These are phyloP conservation scores for Aspergillus fructus DNA, from an alignment of 2,329 filamentous ascomycete species.

Conservation along the genomic window DNA sequence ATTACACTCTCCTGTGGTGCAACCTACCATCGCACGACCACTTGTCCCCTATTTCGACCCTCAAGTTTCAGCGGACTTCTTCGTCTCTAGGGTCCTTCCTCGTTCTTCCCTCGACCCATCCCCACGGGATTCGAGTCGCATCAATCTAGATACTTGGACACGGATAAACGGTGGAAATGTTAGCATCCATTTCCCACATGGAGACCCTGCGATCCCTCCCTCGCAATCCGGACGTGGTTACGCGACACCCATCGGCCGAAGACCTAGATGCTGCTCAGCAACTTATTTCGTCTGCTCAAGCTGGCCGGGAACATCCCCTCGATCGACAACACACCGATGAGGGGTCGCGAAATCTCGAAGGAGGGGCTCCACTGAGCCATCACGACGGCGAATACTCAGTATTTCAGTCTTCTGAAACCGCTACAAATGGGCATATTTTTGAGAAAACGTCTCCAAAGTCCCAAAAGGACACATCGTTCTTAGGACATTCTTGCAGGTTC, in stretches of 20 bases:
- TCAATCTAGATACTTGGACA: conserved; percentile 1
- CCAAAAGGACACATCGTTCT: conserved; percentile 39
- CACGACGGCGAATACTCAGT: conserved; percentile 18
- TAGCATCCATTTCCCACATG: conserved; percentile 39
- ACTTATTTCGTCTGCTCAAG: conserved; percentile 47
- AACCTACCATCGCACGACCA: conserved; percentile 23
- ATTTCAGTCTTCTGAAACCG: conserved; percentile 18
- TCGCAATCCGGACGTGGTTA: conserved; percentile 29
- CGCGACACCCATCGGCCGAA: conserved; percentile 47
- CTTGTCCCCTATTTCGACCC: conserved; percentile 19
- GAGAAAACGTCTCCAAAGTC: conserved; percentile 37
- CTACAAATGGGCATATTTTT: conserved; percentile 12
- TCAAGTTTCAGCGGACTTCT: conserved; percentile 15
- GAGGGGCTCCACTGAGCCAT: conserved; percentile 12
- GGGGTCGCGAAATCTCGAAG: conserved; percentile 17
- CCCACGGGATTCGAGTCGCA: conserved; percentile 2
- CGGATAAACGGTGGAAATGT: conserved; percentile 27
- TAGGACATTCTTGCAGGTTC: conserved; percentile 44
- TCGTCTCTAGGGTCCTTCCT: conserved; percentile 13
- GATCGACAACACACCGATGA: conserved; percentile 27
- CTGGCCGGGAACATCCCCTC: conserved; percentile 37
- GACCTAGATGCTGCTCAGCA: conserved; percentile 50
- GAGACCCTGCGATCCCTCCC: conserved; percentile 36
- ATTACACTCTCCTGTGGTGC: conserved; percentile 30
- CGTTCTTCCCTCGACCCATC: conserved; percentile 10